Evolutionary conservation across 495 filamentous ascomycete species (phyloP).

Genomic region (Tuber umbilicatum): DNA sequence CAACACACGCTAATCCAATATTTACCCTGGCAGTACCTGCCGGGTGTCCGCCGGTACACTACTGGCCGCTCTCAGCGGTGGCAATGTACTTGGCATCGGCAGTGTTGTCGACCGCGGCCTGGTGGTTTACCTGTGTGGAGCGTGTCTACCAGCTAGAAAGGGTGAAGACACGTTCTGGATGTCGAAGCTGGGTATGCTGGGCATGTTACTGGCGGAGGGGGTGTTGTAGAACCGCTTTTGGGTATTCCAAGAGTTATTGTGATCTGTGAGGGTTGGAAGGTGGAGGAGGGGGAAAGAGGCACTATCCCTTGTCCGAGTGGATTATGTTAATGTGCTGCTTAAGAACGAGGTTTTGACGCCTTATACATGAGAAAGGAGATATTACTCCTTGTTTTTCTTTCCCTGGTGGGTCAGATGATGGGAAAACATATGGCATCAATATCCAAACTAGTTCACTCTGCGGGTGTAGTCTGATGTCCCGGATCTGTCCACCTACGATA

Average conservation of each 20-base stretch:
- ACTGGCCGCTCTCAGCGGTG: constrained; percentile 65
- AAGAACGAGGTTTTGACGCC: constrained; percentile 55
- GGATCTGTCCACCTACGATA: constrained; percentile 58
- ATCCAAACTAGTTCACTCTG: constrained; percentile 46
- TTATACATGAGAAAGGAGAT: constrained; percentile 40
- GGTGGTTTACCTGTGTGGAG: constrained; percentile 54
- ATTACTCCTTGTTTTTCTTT: not conserved
- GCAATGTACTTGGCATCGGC: constrained; percentile 53
- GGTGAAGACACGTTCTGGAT: constrained; percentile 64
- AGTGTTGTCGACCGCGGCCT: constrained; percentile 54
- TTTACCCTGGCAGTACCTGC: too few relatives aligned
- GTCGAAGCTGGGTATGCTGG: constrained; percentile 56
- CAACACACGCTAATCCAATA: too few relatives aligned
- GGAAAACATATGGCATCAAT: constrained; percentile 38
- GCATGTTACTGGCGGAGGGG: constrained; percentile 50
- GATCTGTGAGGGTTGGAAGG: not conserved
- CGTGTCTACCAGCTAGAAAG: constrained; percentile 53
- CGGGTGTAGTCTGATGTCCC: constrained; percentile 40
- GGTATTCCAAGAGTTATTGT: constrained; percentile 46
- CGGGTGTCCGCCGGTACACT: too few relatives aligned
- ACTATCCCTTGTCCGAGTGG: constrained; percentile 65
- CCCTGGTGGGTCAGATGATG: not conserved
- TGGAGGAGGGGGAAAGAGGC: constrained; percentile 25
- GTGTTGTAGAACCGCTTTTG: constrained; percentile 59
- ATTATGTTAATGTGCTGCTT: constrained; percentile 57